Evolutionary conservation across 1,284 basidiomycete species (phyloP).

Genomic region (Papiliotrema terrestris): DNA sequence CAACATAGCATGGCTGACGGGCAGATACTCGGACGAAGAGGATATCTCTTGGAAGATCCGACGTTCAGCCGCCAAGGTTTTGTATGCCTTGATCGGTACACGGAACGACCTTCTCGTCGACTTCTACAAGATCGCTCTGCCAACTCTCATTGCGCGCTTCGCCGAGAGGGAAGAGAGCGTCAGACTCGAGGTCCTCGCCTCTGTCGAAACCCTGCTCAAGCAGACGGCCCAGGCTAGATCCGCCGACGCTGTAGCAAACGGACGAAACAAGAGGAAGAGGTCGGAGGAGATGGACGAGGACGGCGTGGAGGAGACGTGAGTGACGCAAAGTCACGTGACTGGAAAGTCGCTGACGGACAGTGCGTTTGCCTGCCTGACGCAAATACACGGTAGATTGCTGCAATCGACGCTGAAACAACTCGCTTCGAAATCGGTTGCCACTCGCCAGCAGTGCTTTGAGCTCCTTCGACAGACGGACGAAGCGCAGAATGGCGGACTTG

Average conservation of each 20-base stretch:
- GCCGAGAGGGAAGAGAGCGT: constrained; percentile 95
- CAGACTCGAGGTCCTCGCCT: constrained; percentile 85
- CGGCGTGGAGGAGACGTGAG: constrained; percentile 63
- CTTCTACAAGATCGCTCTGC: constrained; percentile 79
- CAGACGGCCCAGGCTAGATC: constrained; percentile 58
- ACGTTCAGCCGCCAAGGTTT: constrained; percentile 83
- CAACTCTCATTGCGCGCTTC: constrained; percentile 83
- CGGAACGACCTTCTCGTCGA: constrained; percentile 77
- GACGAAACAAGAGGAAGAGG: constrained; percentile 58
- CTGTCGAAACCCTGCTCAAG: constrained; percentile 73
- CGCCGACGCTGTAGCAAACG: constrained; percentile 28
- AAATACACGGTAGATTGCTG: constrained; percentile 71
- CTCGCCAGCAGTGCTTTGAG: constrained; percentile 78
- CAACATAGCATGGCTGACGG: constrained; percentile 6
- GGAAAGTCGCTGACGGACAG: constrained; percentile 5
- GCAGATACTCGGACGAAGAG: constrained; percentile 92
- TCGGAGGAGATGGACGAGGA: constrained; percentile 66
- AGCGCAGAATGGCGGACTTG: constrained; percentile 78
- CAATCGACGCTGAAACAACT: constrained; percentile 82
- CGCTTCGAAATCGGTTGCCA: constrained; percentile 75
- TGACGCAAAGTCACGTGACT: constrained; percentile 27
- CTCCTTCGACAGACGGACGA: constrained; percentile 71
- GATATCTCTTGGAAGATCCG: constrained; percentile 99
- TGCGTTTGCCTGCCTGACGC: constrained; percentile 50
- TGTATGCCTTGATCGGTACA: constrained; percentile 78